Base-by-base conservation (phyloP, 768 basidiomycete species). In the Pilatotrama ljubarskyi region DNA sequence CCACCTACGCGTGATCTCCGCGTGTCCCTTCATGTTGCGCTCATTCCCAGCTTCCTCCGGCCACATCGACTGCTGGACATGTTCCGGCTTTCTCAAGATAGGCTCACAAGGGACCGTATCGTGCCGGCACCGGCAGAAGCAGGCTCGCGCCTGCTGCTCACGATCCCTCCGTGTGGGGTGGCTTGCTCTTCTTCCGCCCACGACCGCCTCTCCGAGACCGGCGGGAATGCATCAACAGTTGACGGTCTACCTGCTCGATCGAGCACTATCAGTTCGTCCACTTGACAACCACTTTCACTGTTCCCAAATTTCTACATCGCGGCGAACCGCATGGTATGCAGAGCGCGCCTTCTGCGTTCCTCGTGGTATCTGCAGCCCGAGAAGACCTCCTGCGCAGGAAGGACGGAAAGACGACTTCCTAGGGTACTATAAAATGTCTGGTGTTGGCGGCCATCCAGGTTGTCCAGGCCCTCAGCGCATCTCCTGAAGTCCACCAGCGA, bases 311-410 rank as follows among this genome's bases (percentile, higher is more conserved):
- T 41, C 42, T 10, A 24, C 35, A 24, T 50, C 38, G 38, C 24
- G 15, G 47, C 29, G 17, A 38, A 42, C 55, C 55, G 55, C 55
- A 42, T 57, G 55, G 55, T 42, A 57, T 40, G 47, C 47, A 57
- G 46, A 49, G 48, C 38, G 40, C 55, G 46, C 55, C 47, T 49
- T 41, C 55, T 42, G 48, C 40, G 55, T 49, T 42, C 55, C 55
- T 49, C 55, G 29, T 57, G 55, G 55, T 26, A 8, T 25, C 46
- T 26, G 48, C 38, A 18, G 29, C 48, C 25, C 47, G 13, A 22
- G 55, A 57, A 57, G 55, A 8, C 10, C 29, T 18, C 29, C 17
- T 11, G 18, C 47, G 38, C 37, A 49, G 11, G 32, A 32, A 44
- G 20, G 57, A 20, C 49, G 42, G 49, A 35, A 38, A 20, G 38